Evolutionary conservation across 2,329 filamentous ascomycete genomes (phyloP), one percentile per base, ranked within the genome.

Genomic region (Aspergillus niger): DNA sequence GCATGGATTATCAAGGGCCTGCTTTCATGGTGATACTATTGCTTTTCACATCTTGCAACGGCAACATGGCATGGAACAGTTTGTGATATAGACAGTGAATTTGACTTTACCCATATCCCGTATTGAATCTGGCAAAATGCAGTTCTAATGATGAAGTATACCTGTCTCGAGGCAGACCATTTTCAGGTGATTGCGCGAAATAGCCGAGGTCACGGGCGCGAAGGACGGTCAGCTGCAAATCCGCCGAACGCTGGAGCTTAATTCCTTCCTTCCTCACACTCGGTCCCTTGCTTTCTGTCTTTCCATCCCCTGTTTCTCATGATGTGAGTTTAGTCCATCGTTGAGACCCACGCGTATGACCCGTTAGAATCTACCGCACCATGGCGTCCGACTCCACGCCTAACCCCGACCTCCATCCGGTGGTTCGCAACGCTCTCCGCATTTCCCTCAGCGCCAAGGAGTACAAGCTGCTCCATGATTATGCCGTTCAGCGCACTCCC

Each of bases 381-480:
- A 74, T 75, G 72, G 65, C 71, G 28, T 54, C 62, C 22, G 57
- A 58, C 28, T 43, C 61, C 54, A 47, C 51, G 55, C 51, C 67
- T 50, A 66, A 65, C 55, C 60, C 61, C 36, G 65, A 65, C 32
- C 59, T 83, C 61, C 90, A 94, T 67, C 89, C 91, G 5, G 83
- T 96, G 64, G 83, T 96, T 59, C 91, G 91, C 76, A 96, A 95
- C 76, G 89, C 91, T 47, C 83, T 97, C 61, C 89, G 92, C 67
- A 93, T 97, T 77, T 95, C 91, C 60, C 76, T 88, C 56, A 92
- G 93, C 72, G 88, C 91, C 44, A 87, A 89, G 75, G 93, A 97
- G 76, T 97, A 97, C 77, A 89, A 91, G 67, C 81, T 89, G 1
- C 85, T 97, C 17, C 92, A 97, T 76, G 89, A 89, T 71, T 92